Conservation (phyloP, 305 asterid genomes). For the Rubia balearica region DNA sequence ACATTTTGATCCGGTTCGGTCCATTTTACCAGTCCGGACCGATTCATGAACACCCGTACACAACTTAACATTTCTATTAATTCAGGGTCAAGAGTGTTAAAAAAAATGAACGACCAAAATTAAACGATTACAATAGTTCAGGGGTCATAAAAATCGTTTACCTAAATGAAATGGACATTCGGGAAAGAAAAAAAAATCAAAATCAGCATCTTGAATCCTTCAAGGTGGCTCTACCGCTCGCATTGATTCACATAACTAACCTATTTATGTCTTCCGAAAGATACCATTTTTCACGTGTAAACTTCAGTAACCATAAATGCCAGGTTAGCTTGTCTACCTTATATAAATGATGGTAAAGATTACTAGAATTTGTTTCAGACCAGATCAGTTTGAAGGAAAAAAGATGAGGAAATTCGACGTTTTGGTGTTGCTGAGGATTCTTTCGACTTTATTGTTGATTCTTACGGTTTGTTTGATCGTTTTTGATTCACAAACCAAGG, state of each 20-base stretch:
- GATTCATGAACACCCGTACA: too few species aligned
- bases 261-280: not conserved
- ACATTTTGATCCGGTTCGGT: too few species aligned
- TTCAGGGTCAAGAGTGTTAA: too few species aligned
- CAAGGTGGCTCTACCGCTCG: too few species aligned
- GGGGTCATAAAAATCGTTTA: too few species aligned
- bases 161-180: too few species aligned
- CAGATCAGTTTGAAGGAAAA: not conserved
- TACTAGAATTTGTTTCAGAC: not conserved
- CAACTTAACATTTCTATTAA: too few species aligned
- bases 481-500: conserved; percentile 44
- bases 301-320: conserved; percentile 7
- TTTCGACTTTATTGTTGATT: conserved; percentile 18
- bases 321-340: not conserved
- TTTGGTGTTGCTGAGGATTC: conserved; percentile 25
- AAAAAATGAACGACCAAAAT: too few species aligned
- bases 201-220: not conserved
- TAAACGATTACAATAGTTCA: too few species aligned
- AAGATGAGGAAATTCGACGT: not conserved
- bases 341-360: not conserved
- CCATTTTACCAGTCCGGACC: too few species aligned
- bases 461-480: conserved; percentile 41
- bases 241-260: not conserved
- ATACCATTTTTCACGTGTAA: conserved; percentile 5
- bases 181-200: too few species aligned